These are phyloP conservation scores for Tylopilus rubrobrunneus DNA, from an alignment of 768 basidiomycete species.

Conservation along the genomic window DNA sequence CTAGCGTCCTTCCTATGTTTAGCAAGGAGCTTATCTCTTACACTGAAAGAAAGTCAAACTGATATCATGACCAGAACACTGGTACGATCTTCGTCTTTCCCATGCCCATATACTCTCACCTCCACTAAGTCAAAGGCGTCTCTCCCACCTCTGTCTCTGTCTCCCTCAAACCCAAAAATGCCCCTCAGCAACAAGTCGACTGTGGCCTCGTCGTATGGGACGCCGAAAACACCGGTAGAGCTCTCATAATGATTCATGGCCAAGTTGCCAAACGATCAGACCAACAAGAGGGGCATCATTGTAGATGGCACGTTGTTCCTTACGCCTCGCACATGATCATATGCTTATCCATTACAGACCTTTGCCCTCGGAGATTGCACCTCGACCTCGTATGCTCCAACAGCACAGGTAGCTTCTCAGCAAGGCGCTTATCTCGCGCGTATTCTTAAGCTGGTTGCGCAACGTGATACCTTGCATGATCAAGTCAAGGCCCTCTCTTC, in stretches of 20 bases:
- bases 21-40: conserved; percentile 89
- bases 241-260: conserved; percentile 69
- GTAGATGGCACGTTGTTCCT: conserved; percentile 63
- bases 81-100: conserved; percentile 43
- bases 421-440: conserved; percentile 92
- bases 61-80: conserved; percentile 98
- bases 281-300: conserved; percentile 79
- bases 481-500: conserved; percentile 30
- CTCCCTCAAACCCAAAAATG: conserved; percentile 83
- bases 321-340: background rate
- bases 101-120: background rate
- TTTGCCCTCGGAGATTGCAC: conserved; percentile 97
- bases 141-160: conserved; percentile 71
- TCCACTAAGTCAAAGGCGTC: conserved; percentile 40
- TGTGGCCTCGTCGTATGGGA: conserved; percentile 97
- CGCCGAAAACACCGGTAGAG: conserved; percentile 56
- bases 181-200: conserved; percentile 78
- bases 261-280: conserved; percentile 72
- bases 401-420: conserved; percentile 94
- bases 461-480: conserved; percentile 59
- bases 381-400: conserved; percentile 89
- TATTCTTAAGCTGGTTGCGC: conserved; percentile 71
- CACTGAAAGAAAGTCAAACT: conserved; percentile 88
- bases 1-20: conserved; percentile 94
- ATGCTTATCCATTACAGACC: conserved; percentile 42